Percentiles rank a stretch among this genome's conserved stretches.
Evolutionary conservation across 2,329 filamentous ascomycete species (phyloP).

Genomic region (Fusarium miscanthi): DNA sequence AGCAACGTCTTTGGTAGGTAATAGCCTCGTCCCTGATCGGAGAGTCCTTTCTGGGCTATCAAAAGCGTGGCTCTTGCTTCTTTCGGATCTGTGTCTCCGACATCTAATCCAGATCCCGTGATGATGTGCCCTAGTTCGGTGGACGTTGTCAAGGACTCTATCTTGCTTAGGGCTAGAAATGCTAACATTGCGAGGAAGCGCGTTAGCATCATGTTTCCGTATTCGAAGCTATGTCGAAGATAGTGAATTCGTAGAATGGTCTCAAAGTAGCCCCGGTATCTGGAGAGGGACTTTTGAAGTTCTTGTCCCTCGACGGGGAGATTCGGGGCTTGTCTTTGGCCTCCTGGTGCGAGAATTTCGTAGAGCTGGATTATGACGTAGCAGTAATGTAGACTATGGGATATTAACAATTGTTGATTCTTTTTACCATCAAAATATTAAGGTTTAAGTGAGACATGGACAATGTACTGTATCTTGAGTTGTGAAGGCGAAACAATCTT

Average conservation of each 20-base stretch:
- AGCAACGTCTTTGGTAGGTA: slow-evolving; percentile 1
- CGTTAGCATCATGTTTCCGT: slow-evolving; percentile 12
- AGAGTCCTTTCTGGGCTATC: slow-evolving; percentile 3
- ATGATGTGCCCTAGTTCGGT: too few species aligned
- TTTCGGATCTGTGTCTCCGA: neutral
- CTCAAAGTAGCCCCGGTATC: slow-evolving; percentile 10
- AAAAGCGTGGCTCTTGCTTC: neutral
- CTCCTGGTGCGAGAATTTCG: neutral
- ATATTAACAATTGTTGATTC: accelerated
- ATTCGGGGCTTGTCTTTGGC: neutral
- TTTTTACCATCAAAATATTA: neutral
- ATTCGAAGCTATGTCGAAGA: slow-evolving; percentile 17
- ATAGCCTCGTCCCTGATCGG: slow-evolving; percentile 2
- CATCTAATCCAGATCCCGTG: neutral
- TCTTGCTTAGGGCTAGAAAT: neutral
- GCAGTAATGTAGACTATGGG: neutral
- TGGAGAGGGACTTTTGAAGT: neutral
- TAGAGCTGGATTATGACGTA: neutral
- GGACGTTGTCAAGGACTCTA: neutral
- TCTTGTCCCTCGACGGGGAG: neutral
- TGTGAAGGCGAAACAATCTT: slow-evolving; percentile 14
- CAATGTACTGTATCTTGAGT: slow-evolving; percentile 8
- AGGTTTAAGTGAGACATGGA: accelerated
- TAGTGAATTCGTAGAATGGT: slow-evolving; percentile 22
- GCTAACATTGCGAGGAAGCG: slow-evolving; percentile 11